phyloP scores from a whole-genome alignment of 2,329 filamentous ascomycete species.

The Triangularia setosa region DNA sequence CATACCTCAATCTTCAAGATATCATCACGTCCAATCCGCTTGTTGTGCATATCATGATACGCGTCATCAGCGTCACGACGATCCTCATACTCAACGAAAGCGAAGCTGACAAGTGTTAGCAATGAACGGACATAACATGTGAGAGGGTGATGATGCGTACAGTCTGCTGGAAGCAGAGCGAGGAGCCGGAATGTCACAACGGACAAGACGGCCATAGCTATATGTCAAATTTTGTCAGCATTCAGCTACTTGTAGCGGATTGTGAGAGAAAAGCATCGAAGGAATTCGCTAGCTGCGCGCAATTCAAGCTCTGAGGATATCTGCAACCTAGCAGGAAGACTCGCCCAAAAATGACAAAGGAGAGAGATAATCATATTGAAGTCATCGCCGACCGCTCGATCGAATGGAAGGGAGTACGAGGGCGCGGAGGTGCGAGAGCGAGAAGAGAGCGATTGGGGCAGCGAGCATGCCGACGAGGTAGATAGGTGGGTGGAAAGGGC shows the following conservation, averaged over 20 bases:
- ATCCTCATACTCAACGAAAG: slow-evolving; percentile 98
- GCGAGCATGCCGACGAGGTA: slow-evolving; percentile 21
- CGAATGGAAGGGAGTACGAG: slow-evolving; percentile 29
- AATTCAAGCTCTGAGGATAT: slow-evolving; percentile 20
- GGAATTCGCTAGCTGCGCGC: slow-evolving; percentile 28
- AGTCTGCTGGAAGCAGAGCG: slow-evolving; percentile 90
- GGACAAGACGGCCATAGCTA: slow-evolving; percentile 95
- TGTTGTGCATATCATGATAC: slow-evolving; percentile 99
- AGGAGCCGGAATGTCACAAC: slow-evolving; percentile 96
- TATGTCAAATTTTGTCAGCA: slow-evolving; percentile 39
- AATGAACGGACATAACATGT: not conserved
- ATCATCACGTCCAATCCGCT: slow-evolving; percentile 93
- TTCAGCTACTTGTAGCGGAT: slow-evolving; percentile 16
- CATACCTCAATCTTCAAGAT: slow-evolving; percentile 94
- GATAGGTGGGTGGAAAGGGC: slow-evolving; percentile 13
- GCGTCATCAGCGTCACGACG: slow-evolving; percentile 97
- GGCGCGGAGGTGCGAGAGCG: slow-evolving; percentile 20
- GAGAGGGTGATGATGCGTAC: slow-evolving; percentile 56
- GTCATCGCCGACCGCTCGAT: slow-evolving; percentile 44
- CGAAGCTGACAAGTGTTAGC: slow-evolving; percentile 59
- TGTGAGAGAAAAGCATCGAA: slow-evolving; percentile 23
- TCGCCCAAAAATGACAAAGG: slow-evolving; percentile 33
- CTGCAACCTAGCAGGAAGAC: slow-evolving; percentile 34
- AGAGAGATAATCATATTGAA: slow-evolving; percentile 26
- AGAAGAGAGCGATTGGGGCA: slow-evolving; percentile 19